Percentiles rank a stretch among this genome's conserved stretches.
phyloP scores from a whole-genome alignment of 305 asterid species.

The Fraxinus greggii region DNA sequence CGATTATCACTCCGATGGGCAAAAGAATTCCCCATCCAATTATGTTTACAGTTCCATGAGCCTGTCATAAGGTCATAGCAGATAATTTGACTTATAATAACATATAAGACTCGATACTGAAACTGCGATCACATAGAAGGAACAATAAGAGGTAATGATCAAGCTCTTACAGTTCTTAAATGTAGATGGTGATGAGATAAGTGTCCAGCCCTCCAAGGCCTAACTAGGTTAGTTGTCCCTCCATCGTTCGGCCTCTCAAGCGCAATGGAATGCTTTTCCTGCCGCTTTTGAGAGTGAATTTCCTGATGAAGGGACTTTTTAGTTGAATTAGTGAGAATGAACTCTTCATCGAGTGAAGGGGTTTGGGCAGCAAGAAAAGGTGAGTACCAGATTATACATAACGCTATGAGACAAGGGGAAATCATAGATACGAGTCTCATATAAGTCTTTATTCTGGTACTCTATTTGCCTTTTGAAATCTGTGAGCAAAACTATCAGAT shows the following conservation, averaged over 20 bases:
- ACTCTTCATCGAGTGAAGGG: constrained; percentile 5
- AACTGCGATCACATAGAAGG: not conserved
- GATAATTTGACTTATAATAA: not conserved
- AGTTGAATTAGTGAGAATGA: not conserved
- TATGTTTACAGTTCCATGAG: constrained; percentile 38
- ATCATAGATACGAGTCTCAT: constrained; percentile 19
- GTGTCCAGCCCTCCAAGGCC: constrained; percentile 20
- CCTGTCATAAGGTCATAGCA: constrained; percentile 20
- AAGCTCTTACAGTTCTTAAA: constrained; percentile 32
- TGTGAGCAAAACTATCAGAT: not conserved
- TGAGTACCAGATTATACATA: constrained; percentile 23
- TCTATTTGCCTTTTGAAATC: constrained; percentile 13
- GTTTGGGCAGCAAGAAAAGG: constrained; percentile 15
- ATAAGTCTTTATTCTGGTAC: not conserved
- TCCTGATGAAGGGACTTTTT: constrained; percentile 5
- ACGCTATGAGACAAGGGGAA: constrained; percentile 2
- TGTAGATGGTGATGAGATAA: constrained; percentile 17
- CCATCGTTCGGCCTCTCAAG: constrained; percentile 19
- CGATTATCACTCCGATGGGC: constrained; percentile 36
- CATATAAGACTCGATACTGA: not conserved
- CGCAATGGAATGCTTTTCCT: not conserved
- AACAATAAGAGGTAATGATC: not conserved
- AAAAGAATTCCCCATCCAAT: constrained; percentile 49
- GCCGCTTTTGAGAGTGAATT: not conserved
- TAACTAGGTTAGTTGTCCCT: not conserved